Evolutionary conservation across 192 early-diverging fungal genomes (phyloP), one percentile per base, ranked within the genome.

Genomic region (Geranomyces michiganensis): DNA sequence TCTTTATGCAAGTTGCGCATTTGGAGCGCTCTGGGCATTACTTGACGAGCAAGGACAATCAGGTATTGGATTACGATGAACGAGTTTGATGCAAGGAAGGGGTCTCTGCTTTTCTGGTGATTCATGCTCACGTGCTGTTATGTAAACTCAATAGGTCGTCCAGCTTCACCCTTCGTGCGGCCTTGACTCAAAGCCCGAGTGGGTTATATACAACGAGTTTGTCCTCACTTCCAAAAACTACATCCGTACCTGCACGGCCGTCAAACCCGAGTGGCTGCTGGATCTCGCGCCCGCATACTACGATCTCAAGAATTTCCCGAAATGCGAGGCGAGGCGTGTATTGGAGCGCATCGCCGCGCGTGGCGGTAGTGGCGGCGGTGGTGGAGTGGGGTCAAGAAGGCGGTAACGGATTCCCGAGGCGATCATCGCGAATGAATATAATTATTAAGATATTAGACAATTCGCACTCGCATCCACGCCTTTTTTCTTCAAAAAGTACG

Each of bases 121-220:
- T n/a, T n/a, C n/a, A n/a, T n/a, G n/a, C n/a, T n/a, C n/a, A n/a
- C n/a, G n/a, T n/a, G n/a, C n/a, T n/a, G n/a, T n/a, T n/a, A n/a
- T n/a, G n/a, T n/a, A n/a, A n/a, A n/a, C 24, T 27, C 41, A 46
- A 30, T 65, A 84, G 79, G 53, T 92, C 27, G 98, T 98, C 12
- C 89, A 90, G 51, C 83, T 99, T 33, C 96, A 98, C 71, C 96
- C 96, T 26, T 96, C 94, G 33, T 92, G 91, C 27, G 88, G 90
- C 71, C 78, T 99, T 30, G 89, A 88, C 59, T 88, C 90, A 67
- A 94, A 94, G 65, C 93, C 96, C n/a, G 95, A 98, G 79, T 99
- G 98, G 98, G 95, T 98, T 1, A 78, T 98, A 41, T 99, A 98
- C 83, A 97, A 99, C 70, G 97, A 99, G 79, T 99, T 96, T 89